phyloP scores from a whole-genome alignment of 768 basidiomycete species.

The Leucocoprinus leucothites region DNA sequence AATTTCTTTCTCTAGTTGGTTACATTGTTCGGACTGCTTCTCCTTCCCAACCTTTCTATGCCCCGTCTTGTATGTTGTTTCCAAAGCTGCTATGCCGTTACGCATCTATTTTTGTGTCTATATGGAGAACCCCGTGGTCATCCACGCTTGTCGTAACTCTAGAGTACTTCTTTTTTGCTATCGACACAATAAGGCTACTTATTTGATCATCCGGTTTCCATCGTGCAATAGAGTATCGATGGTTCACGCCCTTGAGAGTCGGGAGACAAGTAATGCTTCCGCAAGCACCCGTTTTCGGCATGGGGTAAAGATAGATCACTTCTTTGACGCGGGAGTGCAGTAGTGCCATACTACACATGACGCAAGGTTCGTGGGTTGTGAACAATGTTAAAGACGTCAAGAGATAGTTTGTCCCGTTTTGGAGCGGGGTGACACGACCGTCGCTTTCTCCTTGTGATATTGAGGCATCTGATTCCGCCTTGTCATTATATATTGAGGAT shows the following conservation, averaged over 20 bases:
- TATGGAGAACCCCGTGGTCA: conserved; percentile 15
- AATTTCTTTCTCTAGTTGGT: conserved; percentile 10
- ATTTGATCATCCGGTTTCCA: conserved; percentile 44
- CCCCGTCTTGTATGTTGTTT: not conserved
- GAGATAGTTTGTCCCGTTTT: conserved; percentile 81
- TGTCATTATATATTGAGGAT: not conserved
- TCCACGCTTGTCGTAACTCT: conserved; percentile 2
- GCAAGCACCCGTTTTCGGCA: conserved; percentile 82
- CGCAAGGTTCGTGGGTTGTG: conserved; percentile 93
- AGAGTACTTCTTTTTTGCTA: no score
- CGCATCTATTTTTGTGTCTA: conserved; percentile 37
- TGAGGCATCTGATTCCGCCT: conserved; percentile 7
- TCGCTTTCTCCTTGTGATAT: conserved; percentile 4
- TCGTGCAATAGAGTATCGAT: conserved; percentile 70
- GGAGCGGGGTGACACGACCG: conserved; percentile 16
- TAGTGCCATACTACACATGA: conserved; percentile 97
- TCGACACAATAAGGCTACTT: not conserved
- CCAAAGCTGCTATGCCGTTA: conserved; percentile 19
- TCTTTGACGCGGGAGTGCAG: conserved; percentile 93
- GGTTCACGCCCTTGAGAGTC: conserved; percentile 82
- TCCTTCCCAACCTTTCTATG: not conserved
- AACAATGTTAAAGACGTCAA: conserved; percentile 84
- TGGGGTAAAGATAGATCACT: conserved; percentile 71
- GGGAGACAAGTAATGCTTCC: conserved; percentile 77
- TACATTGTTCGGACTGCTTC: not conserved